Percentiles rank a stretch among this genome's conserved stretches.
Conservation (phyloP, 169 alveolate species). For the Perkinsus marinus region DNA sequence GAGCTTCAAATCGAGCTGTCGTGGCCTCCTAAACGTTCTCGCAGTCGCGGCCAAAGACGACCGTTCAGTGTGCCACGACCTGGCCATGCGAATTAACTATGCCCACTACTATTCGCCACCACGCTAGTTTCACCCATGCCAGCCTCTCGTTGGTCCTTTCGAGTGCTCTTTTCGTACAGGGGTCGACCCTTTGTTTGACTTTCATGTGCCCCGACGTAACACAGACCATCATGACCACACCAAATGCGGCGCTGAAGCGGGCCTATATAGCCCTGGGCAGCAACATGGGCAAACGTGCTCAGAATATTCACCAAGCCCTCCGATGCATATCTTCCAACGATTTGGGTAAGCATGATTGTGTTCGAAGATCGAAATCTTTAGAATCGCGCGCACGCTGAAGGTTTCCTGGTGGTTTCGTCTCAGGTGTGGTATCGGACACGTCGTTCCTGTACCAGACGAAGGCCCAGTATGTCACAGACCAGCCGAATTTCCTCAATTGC, state of each 20-base stretch:
- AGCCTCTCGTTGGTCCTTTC: neutral
- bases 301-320: slow-evolving; percentile 10
- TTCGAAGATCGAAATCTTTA: no score
- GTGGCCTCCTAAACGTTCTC: neutral
- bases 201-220: neutral
- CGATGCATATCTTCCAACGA: neutral
- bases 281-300: slow-evolving; percentile 11
- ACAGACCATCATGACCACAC: neutral
- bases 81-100: neutral
- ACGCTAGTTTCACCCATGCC: neutral
- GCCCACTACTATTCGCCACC: neutral
- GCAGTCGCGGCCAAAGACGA: neutral
- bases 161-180: neutral
- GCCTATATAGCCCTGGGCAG: slow-evolving; percentile 19
- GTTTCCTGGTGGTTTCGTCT: no score
- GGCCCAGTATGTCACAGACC: neutral
- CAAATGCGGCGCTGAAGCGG: neutral
- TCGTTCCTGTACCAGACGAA: neutral
- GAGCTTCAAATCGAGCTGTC: neutral
- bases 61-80: neutral
- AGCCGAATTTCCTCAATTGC: neutral
- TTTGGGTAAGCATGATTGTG: neutral
- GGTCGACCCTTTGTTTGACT: neutral
- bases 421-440: neutral
- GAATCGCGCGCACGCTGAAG: no score